Evolutionary conservation across 441 rosid genomes (phyloP).

Genomic region (Euphorbia celastroides): DNA sequence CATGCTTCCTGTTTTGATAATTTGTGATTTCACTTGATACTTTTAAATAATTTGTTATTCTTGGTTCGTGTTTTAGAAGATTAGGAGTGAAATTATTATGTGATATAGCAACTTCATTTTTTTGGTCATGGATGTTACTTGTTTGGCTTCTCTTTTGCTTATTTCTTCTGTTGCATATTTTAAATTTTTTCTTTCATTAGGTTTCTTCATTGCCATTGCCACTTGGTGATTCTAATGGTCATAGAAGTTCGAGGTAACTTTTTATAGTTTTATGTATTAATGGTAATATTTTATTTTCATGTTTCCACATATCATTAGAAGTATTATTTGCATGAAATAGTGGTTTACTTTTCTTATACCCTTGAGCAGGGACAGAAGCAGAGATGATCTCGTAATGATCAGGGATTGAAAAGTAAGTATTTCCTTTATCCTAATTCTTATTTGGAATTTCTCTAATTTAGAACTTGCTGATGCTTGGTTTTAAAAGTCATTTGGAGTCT

Average conservation of each 20-base stretch:
- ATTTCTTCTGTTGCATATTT: conserved; percentile 4
- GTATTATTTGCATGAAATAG: neutral
- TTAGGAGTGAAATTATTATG: neutral
- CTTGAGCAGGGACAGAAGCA: conserved; percentile 32
- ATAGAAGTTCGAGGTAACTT: conserved; percentile 44
- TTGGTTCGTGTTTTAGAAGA: neutral
- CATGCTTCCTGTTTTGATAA: neutral
- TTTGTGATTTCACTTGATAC: neutral
- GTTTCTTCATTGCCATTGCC: conserved; percentile 48
- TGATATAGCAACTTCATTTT: neutral
- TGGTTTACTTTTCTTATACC: neutral
- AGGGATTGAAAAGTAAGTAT: conserved; percentile 56
- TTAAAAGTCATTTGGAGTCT: too few species aligned
- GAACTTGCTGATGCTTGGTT: neutral
- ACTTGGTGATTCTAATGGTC: conserved; percentile 45
- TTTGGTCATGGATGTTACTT: neutral
- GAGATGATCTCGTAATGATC: conserved; percentile 41
- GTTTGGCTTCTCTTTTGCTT: conserved; percentile 8
- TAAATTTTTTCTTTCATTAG: conserved; percentile 28
- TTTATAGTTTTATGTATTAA: neutral
- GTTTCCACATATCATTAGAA: neutral
- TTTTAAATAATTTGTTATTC: neutral
- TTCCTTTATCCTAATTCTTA: neutral
- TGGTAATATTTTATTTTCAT: neutral
- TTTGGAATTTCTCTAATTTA: neutral